Percentiles rank a stretch among this genome's conserved stretches.
Evolutionary conservation across 176 grass and related monocot species (phyloP).

Genomic region (Eragrostis curvula): DNA sequence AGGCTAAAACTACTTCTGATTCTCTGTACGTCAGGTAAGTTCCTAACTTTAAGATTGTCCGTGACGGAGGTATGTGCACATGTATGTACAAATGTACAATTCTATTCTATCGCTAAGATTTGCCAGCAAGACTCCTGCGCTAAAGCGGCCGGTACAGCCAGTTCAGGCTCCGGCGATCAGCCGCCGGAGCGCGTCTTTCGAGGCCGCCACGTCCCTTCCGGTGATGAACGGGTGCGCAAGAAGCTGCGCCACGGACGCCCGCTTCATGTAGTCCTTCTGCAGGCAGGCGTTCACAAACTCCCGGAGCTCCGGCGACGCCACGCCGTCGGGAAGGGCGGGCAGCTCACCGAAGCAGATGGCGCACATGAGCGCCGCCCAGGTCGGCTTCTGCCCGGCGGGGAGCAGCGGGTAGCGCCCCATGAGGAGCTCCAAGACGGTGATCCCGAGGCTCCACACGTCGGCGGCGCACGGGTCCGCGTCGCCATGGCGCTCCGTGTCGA

Average conservation of each 20-base stretch:
- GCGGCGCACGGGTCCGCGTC: conserved; percentile 46
- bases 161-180: conserved; percentile 32
- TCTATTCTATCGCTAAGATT: background rate
- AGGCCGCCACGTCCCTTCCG: conserved; percentile 27
- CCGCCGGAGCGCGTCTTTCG: conserved; percentile 27
- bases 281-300: conserved; percentile 49
- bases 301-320: conserved; percentile 36
- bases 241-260: conserved; percentile 46
- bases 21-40: background rate
- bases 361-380: conserved; percentile 66
- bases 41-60: background rate
- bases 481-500: conserved; percentile 44
- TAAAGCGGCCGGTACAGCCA: background rate
- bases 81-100: background rate
- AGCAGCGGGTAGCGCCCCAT: conserved; percentile 62
- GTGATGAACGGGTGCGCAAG: conserved; percentile 57
- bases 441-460: conserved; percentile 60
- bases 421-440: conserved; percentile 49
- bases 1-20: background rate
- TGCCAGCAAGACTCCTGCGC: background rate
- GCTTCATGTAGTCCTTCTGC: conserved; percentile 43
- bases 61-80: background rate
- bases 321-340: conserved; percentile 12
- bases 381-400: conserved; percentile 48
- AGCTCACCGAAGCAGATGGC: conserved; percentile 57